A percentile compares a stretch with the other conserved stretches of the same genome.
These are phyloP conservation scores for Gossypium schwendimanii DNA, from an alignment of 441 rosid genomes.

Conservation along the genomic window DNA sequence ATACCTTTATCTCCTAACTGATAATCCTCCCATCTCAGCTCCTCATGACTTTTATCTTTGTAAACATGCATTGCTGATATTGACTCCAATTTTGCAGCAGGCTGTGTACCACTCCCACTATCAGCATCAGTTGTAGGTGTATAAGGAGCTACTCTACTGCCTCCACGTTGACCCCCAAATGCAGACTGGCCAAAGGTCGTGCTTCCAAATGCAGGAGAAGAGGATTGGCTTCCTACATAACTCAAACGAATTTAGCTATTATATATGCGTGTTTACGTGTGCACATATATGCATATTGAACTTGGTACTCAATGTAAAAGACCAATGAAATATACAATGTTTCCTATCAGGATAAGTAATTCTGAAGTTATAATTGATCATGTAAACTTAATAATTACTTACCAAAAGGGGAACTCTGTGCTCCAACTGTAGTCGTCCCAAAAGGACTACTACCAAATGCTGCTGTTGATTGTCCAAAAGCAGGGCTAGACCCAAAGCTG, in stretches of 20 bases:
- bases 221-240: conserved; percentile 57
- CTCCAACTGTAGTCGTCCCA: conserved; percentile 56
- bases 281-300: neutral
- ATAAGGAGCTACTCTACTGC: conserved; percentile 68
- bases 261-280: neutral
- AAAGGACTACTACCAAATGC: conserved; percentile 65
- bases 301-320: neutral
- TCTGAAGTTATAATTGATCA: conserved; percentile 1
- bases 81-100: conserved; percentile 71
- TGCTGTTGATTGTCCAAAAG: conserved; percentile 69
- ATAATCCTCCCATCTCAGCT: conserved; percentile 94
- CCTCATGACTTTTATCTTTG: conserved; percentile 84
- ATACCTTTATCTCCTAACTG: conserved; percentile 89
- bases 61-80: conserved; percentile 80
- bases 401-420: conserved; percentile 67
- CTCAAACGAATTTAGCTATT: conserved; percentile 4
- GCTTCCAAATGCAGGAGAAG: conserved; percentile 53
- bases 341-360: neutral
- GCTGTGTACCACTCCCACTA: conserved; percentile 39
- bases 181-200: conserved; percentile 67
- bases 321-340: neutral
- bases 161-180: conserved; percentile 73
- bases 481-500: conserved; percentile 33
- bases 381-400: conserved; percentile 19
- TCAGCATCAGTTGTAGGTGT: conserved; percentile 67